Base-by-base conservation (phyloP, 768 basidiomycete genomes). In the Phlebiopsis gigantea region DNA sequence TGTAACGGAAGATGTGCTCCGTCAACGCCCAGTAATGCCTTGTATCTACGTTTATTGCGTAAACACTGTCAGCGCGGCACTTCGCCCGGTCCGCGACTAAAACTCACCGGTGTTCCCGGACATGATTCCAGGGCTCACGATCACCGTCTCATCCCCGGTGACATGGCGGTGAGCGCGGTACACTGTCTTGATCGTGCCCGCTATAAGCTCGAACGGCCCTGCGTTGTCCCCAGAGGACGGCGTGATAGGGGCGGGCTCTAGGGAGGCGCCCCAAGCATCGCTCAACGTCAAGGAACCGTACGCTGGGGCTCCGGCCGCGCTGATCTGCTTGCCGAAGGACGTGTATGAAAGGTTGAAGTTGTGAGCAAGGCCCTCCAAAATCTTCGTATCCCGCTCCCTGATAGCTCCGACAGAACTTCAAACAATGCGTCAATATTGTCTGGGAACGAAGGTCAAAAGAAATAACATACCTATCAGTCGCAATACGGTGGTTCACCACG, bases 1-100 rank as follows among this genome's bases (percentile, higher is more conserved):
- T 66, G 62, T 77, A 80, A 42, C 78, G 77, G 68, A 77, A 77
- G 55, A 79, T 79, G 58, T 78, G 72, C 30, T 60, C 61, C 21
- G 78, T 77, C 24, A 80, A 69, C 53, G 69, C 68, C 78, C 77
- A 78, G 51, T 79, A 78, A 49, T 69, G 68, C 42, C 68, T 60
- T 15, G 79, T 80, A 62, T 80, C 77, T 76, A 59, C 1, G 42
- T 4, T 21, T 5, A 19, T 1, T 7, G 31, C 34, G 17, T 51
- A 10, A 39, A 25, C 8, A 34, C 2, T 31, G n/a, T 5, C 29
- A 47, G 22, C 22, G 26, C 6, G 24, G 14, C 22, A 26, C 5
- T 24, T 22, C 30, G 25, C 50, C 28, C 17, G 17, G 17, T 29
- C n/a, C 39, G 34, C 26, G 14, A 12, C 10, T 22, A 44, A 24